These are phyloP conservation scores for Scutellaria barbata DNA, from an alignment of 257 asterid species.

Conservation along the genomic window DNA sequence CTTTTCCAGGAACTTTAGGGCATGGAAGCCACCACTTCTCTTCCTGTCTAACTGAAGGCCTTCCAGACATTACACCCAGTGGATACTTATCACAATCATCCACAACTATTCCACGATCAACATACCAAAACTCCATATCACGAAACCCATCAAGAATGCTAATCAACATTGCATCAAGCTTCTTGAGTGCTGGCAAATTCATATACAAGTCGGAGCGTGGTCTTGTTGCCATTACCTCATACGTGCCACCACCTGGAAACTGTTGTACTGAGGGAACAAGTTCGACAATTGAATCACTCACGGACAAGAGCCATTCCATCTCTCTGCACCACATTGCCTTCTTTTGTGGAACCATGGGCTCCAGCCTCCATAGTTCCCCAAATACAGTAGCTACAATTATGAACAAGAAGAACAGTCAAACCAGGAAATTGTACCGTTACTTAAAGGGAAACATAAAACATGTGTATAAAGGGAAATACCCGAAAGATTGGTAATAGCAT, in stretches of 20 bases:
- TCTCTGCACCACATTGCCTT: slow-evolving; percentile 94
- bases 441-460: background rate
- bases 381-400: slow-evolving; percentile 73
- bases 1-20: slow-evolving; percentile 91
- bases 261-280: slow-evolving; percentile 87
- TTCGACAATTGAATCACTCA: slow-evolving; percentile 92
- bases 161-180: slow-evolving; percentile 92
- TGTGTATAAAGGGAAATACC: slow-evolving; percentile 49
- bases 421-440: background rate
- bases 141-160: slow-evolving; percentile 84
- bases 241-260: slow-evolving; percentile 80
- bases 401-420: slow-evolving; percentile 9
- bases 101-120: slow-evolving; percentile 76
- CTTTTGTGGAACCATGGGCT: slow-evolving; percentile 86
- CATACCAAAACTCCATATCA: slow-evolving; percentile 88
- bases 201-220: slow-evolving; percentile 81
- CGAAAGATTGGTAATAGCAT: slow-evolving; percentile 93
- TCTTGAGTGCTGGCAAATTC: slow-evolving; percentile 97
- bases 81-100: slow-evolving; percentile 57
- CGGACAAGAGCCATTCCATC: slow-evolving; percentile 91
- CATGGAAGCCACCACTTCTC: slow-evolving; percentile 99
- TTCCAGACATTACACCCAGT: slow-evolving; percentile 52
- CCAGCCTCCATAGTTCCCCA: slow-evolving; percentile 97
- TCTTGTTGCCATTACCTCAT: slow-evolving; percentile 83
- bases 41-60: slow-evolving; percentile 95